Base-by-base conservation (phyloP, 495 filamentous ascomycete genomes). In the Hypoxylon rickii region DNA sequence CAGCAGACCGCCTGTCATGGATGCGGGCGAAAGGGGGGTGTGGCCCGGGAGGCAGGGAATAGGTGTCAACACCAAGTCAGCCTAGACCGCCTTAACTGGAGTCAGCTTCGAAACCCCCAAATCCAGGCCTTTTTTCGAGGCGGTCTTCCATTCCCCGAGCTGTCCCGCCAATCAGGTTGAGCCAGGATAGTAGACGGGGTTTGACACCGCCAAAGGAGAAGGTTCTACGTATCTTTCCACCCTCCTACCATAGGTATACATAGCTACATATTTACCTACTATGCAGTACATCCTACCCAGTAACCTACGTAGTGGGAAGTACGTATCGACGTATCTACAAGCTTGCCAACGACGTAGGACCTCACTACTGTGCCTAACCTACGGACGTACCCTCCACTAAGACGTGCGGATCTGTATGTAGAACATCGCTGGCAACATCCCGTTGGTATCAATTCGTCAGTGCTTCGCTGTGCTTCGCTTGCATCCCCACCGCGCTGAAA, bases 1-100 rank as follows among this genome's bases (percentile, higher is more conserved):
- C 43, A 61, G 52, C 63, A 64, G 66, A 69, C 66, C 66, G 66
- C 66, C 59, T 69, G 66, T 69, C 63, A 66, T 62, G 63, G 55
- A 52, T 62, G 63, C 63, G 55, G 43, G 48, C 46, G 43, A 48
- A 50, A 51, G 44, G 53, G 43, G 59, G 52, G 59, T 54, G 52
- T 56, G 58, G 52, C 51, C 31, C 59, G 47, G 53, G 43, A 53
- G 26, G 44, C 44, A 63, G 48, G 59, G 59, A 49, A 53, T 42
- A 40, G 53, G 45, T 53, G 59, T 54, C 24, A 39, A 55, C 43
- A 62, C 58, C 52, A 49, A 57, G 59, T 63, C 59, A 63, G 59
- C 59, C 59, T 50, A 63, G 59, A 63, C 59, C 59, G 59, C 59
- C 59, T 63, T 57, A 43, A 63, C 47, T 42, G 44, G 53, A 57